These are phyloP conservation scores for Saturnispora mendoncae DNA, from an alignment of 805 yeast species.

Conservation along the genomic window DNA sequence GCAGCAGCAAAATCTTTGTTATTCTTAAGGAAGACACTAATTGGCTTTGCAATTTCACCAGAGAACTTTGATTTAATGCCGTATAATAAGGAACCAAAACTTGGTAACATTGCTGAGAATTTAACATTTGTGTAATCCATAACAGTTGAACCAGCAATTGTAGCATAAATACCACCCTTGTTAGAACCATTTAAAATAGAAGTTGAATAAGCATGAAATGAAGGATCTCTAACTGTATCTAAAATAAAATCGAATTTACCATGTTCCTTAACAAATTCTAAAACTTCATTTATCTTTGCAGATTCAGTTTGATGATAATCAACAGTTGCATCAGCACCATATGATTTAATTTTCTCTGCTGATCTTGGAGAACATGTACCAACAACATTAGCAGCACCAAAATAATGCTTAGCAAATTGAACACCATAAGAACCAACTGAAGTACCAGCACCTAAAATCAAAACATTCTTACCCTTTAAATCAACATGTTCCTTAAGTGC, in stretches of 20 bases:
- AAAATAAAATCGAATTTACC: conserved; percentile 52
- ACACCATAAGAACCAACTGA: conserved; percentile 51
- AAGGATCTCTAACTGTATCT: conserved; percentile 58
- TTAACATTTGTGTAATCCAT: conserved; percentile 27
- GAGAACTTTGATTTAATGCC: conserved; percentile 13
- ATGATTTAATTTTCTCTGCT: conserved; percentile 17
- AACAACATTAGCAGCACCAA: conserved; percentile 42
- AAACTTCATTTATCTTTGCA: conserved; percentile 30
- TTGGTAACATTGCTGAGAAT: conserved; percentile 21
- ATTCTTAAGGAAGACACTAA: conserved; percentile 3
- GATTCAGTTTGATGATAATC: conserved; percentile 44
- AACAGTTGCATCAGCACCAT: conserved; percentile 51
- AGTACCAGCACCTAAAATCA: conserved; percentile 70
- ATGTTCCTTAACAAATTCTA: conserved; percentile 26
- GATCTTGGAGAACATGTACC: conserved; percentile 37
- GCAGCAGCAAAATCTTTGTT: conserved; percentile 16
- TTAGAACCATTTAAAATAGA: conserved; percentile 37
- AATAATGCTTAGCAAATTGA: conserved; percentile 46
- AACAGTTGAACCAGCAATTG: conserved; percentile 50
- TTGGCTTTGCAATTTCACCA: conserved; percentile 11
- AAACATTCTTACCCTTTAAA: conserved; percentile 35
- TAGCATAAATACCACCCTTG: conserved; percentile 41
- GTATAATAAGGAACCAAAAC: conserved; percentile 15
- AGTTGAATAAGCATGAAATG: conserved; percentile 29
- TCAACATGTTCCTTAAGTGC: conserved; percentile 10